A percentile compares a stretch with the other conserved stretches of the same genome.
Conservation (phyloP, 2,329 filamentous ascomycete genomes). For the Sporothrix mexicana region DNA sequence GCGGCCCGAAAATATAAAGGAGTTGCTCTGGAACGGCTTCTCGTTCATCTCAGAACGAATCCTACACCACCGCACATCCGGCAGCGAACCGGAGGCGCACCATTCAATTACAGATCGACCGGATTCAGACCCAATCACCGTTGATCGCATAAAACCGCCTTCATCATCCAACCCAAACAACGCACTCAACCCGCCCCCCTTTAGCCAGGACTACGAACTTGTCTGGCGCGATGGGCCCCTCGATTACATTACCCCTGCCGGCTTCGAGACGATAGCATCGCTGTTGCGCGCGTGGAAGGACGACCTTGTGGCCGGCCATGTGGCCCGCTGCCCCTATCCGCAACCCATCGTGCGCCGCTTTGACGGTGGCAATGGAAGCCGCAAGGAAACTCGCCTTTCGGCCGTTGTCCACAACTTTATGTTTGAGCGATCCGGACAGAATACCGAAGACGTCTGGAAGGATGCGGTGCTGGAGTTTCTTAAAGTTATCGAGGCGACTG, state of each 20-base stretch:
- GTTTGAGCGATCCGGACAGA: constrained; percentile 36
- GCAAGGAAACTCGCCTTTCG: constrained; percentile 35
- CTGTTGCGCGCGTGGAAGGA: constrained; percentile 38
- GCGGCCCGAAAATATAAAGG: constrained; percentile 34
- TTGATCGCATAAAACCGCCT: constrained; percentile 36
- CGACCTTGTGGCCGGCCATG: constrained; percentile 36
- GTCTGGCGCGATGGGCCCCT: constrained; percentile 40
- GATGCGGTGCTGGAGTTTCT: constrained; percentile 35
- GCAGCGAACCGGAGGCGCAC: not conserved
- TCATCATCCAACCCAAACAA: not conserved
- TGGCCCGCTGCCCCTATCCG: constrained; percentile 35
- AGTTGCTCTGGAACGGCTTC: constrained; percentile 36
- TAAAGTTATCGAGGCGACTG: constrained; percentile 31
- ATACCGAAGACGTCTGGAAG: constrained; percentile 38
- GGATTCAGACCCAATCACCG: constrained; percentile 25
- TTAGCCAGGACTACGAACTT: constrained; percentile 37
- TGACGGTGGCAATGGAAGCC: constrained; percentile 19
- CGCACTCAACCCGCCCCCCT: not conserved
- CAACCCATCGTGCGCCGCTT: constrained; percentile 32
- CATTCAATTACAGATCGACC: not conserved
- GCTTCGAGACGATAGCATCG: constrained; percentile 35
- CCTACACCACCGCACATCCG: constrained; percentile 14
- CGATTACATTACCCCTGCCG: constrained; percentile 39
- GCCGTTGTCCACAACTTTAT: constrained; percentile 42
- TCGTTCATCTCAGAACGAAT: constrained; percentile 36